Conservation (phyloP, 1,139 yeast genomes). For the Hansenula anomala region DNA sequence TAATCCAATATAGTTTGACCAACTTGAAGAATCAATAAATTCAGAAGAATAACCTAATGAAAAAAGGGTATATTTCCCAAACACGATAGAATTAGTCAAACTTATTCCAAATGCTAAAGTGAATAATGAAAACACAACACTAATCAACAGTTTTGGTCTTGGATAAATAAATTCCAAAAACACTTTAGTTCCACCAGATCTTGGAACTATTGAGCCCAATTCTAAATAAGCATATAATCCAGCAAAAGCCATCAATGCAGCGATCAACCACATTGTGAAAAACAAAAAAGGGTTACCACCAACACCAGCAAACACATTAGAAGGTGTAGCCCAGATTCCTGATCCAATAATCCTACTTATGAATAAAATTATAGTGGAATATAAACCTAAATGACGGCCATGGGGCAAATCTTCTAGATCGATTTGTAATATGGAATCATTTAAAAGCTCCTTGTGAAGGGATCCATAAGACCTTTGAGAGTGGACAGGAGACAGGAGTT, state of each 20-base stretch:
- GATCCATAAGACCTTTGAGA: conserved; percentile 1
- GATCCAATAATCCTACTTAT: conserved; percentile 72
- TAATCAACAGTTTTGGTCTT: conserved; percentile 52
- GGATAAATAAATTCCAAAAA: conserved; percentile 63
- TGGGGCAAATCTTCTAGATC: conserved; percentile 54
- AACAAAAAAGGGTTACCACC: conserved; percentile 63
- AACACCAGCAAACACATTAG: conserved; percentile 59
- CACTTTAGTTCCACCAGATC: conserved; percentile 72
- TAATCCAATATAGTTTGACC: conserved; percentile 40
- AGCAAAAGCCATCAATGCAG: conserved; percentile 57
- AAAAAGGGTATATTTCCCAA: conserved; percentile 61
- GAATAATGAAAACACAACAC: conserved; percentile 53
- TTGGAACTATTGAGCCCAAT: conserved; percentile 62
- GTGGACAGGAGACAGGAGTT: background rate
- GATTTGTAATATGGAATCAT: conserved; percentile 6
- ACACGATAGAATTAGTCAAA: conserved; percentile 60
- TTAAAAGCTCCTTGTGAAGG: background rate
- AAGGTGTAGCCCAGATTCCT: conserved; percentile 70
- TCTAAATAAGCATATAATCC: conserved; percentile 66
- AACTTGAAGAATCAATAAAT: conserved; percentile 24
- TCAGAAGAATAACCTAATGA: conserved; percentile 42
- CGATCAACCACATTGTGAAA: conserved; percentile 55
- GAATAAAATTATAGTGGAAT: conserved; percentile 58
- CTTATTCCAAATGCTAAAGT: conserved; percentile 61
- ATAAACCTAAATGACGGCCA: conserved; percentile 68